Evolutionary conservation across 2,329 filamentous ascomycete genomes (phyloP).

Genomic region (Beauveria pseudobassiana): DNA sequence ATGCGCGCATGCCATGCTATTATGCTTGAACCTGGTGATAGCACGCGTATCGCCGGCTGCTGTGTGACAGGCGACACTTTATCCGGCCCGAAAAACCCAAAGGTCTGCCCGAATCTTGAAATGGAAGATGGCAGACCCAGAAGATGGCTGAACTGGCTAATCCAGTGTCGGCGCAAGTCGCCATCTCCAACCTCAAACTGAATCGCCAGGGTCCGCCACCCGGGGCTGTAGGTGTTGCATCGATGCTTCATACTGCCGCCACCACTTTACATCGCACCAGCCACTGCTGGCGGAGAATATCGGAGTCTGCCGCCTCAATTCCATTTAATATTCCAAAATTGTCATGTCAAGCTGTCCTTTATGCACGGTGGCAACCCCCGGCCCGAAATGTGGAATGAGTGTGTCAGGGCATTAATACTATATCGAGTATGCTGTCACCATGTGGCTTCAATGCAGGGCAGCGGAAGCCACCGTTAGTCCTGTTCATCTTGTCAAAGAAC

Average conservation of each 20-base stretch:
- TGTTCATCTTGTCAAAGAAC: not conserved
- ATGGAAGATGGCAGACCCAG: not conserved
- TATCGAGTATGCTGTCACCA: not conserved
- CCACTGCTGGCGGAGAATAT: not conserved
- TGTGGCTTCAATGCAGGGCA: not conserved
- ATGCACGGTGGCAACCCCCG: not conserved
- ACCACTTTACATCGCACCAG: constrained; percentile 12
- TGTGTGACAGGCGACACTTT: not conserved
- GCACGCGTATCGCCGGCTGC: not conserved
- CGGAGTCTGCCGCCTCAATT: not conserved
- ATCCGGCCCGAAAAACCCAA: not conserved
- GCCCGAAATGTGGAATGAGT: not conserved
- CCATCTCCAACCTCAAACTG: constrained; percentile 8
- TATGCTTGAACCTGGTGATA: not conserved
- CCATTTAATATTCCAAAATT: not conserved
- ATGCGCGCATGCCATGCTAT: not conserved
- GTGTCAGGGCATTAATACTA: not conserved
- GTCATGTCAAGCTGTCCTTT: not conserved
- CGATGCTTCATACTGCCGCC: constrained; percentile 34
- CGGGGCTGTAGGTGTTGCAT: constrained; percentile 42
- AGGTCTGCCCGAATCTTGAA: not conserved
- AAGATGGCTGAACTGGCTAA: not conserved
- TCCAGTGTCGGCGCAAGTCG: not conserved
- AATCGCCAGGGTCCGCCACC: constrained; percentile 15
- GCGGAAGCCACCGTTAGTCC: not conserved